These are phyloP conservation scores for Candida hungchunana DNA, from an alignment of 805 yeast species.

Conservation along the genomic window DNA sequence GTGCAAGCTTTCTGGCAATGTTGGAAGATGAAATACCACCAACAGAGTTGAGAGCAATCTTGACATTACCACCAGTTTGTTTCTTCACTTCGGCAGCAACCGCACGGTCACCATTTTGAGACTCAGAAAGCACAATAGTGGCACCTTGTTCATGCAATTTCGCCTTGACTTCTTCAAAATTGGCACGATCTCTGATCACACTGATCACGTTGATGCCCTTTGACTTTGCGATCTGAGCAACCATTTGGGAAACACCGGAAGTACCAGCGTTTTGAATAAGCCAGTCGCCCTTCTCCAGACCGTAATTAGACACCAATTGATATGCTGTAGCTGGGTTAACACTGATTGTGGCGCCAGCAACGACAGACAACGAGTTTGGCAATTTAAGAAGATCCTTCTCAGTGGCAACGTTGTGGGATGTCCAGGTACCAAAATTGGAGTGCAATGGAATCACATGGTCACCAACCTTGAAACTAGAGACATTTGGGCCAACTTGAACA, in stretches of 20 bases:
- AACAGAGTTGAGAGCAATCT: slow-evolving; percentile 84
- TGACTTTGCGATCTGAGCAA: slow-evolving; percentile 77
- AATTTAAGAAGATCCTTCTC: slow-evolving; percentile 53
- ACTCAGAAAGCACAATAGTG: slow-evolving; percentile 81
- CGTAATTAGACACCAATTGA: slow-evolving; percentile 73
- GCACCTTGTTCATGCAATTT: slow-evolving; percentile 72
- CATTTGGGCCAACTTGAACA: slow-evolving; percentile 60
- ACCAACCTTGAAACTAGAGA: slow-evolving; percentile 49
- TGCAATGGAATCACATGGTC: slow-evolving; percentile 84
- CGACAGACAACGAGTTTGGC: slow-evolving; percentile 42
- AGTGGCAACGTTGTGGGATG: slow-evolving; percentile 62
- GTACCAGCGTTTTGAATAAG: slow-evolving; percentile 95
- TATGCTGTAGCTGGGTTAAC: slow-evolving; percentile 94
- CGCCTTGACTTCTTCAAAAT: slow-evolving; percentile 56
- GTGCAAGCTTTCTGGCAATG: slow-evolving; percentile 75
- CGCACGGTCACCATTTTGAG: slow-evolving; percentile 66
- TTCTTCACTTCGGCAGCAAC: slow-evolving; percentile 57
- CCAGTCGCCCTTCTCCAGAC: slow-evolving; percentile 58
- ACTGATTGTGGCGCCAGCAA: slow-evolving; percentile 80
- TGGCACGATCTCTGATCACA: slow-evolving; percentile 82
- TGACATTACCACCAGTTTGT: slow-evolving; percentile 52
- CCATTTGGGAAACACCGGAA: slow-evolving; percentile 90
- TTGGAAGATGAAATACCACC: slow-evolving; percentile 86
- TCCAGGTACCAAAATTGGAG: slow-evolving; percentile 92
- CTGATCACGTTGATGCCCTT: slow-evolving; percentile 80